phyloP scores from a whole-genome alignment of 1,284 basidiomycete genomes.

The Naganishia liquefaciens region DNA sequence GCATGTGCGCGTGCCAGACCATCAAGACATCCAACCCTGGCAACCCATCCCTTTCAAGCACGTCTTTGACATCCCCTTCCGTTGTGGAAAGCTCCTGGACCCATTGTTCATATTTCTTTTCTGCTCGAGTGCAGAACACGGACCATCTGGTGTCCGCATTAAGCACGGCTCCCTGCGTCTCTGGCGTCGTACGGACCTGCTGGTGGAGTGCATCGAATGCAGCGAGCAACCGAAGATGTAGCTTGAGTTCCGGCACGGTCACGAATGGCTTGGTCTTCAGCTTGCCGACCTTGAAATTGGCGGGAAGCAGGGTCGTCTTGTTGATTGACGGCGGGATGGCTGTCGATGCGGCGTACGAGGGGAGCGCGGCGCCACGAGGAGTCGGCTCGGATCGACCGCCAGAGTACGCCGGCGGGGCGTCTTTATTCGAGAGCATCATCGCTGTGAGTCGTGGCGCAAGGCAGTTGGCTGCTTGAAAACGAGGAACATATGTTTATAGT shows the following conservation, averaged over 20 bases:
- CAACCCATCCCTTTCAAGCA: conserved; percentile 20
- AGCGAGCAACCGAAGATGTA: conserved; percentile 13
- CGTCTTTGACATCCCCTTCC: not conserved
- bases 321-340: conserved; percentile 16
- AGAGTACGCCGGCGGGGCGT: too few species aligned
- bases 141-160: conserved; percentile 31
- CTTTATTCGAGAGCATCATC: too few species aligned
- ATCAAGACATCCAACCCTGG: conserved; percentile 41
- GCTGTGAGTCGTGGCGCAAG: too few species aligned
- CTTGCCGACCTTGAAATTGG: conserved; percentile 20
- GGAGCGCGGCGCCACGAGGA: too few species aligned
- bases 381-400: too few species aligned
- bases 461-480: too few species aligned
- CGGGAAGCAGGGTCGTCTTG: conserved; percentile 21
- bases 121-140: conserved; percentile 32
- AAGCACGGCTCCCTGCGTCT: not conserved
- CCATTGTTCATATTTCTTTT: conserved; percentile 25
- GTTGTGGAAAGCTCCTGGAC: not conserved
- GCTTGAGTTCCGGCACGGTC: conserved; percentile 23
- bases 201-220: conserved; percentile 14
- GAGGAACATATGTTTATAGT: too few species aligned
- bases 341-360: too few species aligned
- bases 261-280: conserved; percentile 24
- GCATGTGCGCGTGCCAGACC: conserved; percentile 47
- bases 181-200: conserved; percentile 1